Conservation (phyloP, 345 rosid genomes). For the Euphorbia tirucalli region DNA sequence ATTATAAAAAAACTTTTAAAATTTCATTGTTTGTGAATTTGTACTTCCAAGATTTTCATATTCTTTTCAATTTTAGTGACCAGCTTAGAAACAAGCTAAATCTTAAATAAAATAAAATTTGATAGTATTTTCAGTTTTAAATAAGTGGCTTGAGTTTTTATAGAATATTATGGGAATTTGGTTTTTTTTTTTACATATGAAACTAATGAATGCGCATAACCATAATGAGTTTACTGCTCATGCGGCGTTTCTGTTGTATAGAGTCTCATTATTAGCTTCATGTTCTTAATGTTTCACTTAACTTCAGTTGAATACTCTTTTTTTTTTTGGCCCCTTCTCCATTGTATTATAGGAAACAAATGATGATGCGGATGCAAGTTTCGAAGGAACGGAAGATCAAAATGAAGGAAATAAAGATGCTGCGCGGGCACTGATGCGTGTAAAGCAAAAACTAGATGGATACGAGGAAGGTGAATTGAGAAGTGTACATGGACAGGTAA, state of each 20-base stretch:
- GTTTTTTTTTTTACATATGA: no score
- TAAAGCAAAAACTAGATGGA: slow-evolving; percentile 93
- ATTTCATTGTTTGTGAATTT: no score
- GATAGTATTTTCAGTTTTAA: no score
- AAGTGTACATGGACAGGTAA: slow-evolving; percentile 93
- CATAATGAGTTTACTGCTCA: not conserved
- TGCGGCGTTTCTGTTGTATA: not conserved
- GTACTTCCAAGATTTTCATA: not conserved
- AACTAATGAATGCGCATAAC: not conserved
- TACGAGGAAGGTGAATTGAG: slow-evolving; percentile 96
- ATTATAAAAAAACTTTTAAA: no score
- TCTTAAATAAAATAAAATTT: no score
- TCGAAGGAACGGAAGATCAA: slow-evolving; percentile 68
- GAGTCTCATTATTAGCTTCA: not conserved
- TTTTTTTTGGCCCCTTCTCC: not conserved
- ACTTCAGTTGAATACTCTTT: no score
- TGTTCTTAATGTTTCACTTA: no score
- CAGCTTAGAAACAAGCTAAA: no score
- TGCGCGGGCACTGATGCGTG: slow-evolving; percentile 87
- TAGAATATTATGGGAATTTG: not conserved
- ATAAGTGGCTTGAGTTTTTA: not conserved
- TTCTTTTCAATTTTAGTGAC: no score
- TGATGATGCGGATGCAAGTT: slow-evolving; percentile 58
- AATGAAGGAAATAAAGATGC: slow-evolving; percentile 94
- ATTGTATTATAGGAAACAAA: slow-evolving; percentile 53